Conservation (phyloP, 164 flowering plant species). For the Paratinospora sagittata region DNA sequence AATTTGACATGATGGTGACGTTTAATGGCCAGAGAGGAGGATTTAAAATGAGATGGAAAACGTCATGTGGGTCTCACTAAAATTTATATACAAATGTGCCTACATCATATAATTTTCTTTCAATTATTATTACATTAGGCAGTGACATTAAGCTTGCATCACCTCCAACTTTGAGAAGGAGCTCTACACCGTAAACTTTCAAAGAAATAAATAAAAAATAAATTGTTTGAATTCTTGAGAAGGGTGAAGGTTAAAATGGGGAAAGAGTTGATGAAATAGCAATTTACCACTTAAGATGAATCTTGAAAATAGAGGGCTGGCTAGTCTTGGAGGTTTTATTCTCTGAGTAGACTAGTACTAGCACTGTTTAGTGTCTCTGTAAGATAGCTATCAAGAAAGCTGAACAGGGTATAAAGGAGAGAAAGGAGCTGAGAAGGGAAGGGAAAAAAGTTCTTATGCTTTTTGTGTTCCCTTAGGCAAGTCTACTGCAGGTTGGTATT, state of each 20-base stretch:
- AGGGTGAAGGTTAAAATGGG: no score
- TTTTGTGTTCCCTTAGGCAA: constrained; percentile 15
- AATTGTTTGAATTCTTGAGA: no score
- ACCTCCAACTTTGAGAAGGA: no score
- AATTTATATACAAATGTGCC: not conserved
- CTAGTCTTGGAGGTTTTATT: not conserved
- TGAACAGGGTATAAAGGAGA: not conserved
- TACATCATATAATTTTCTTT: not conserved
- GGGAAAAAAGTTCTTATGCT: constrained; percentile 28
- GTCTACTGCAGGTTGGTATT: constrained; percentile 26
- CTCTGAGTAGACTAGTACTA: not conserved
- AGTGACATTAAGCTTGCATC: not conserved
- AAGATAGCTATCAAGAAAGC: constrained; percentile 12
- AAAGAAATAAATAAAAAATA: not conserved
- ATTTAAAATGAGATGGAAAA: not conserved
- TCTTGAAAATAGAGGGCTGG: no score
- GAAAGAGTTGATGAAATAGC: no score
- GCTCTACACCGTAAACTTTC: not conserved
- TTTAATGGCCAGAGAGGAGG: not conserved
- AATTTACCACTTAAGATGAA: no score
- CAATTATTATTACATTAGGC: not conserved
- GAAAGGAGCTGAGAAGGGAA: no score
- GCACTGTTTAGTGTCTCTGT: not conserved
- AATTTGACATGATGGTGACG: not conserved
- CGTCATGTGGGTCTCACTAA: not conserved